Percentiles rank a stretch among this genome's conserved stretches.
Conservation (phyloP, 1,139 yeast species). For the Suhomyces taliae region DNA sequence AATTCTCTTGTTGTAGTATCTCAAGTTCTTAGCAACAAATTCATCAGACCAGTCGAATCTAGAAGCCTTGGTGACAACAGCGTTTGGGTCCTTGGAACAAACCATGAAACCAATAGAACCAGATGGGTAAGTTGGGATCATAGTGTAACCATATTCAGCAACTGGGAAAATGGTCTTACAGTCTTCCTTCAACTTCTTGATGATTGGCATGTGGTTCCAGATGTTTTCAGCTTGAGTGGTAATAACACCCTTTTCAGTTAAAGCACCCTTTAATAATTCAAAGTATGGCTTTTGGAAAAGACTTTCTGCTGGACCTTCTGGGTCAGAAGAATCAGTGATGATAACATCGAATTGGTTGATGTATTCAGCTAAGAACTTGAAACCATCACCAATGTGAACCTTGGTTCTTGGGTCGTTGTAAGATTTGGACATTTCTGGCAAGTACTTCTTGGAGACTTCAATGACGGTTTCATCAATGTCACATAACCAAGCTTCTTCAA, state of each 20-base stretch:
- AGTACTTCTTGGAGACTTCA: slow-evolving; percentile 73
- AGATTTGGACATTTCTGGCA: slow-evolving; percentile 81
- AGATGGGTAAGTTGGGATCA: slow-evolving; percentile 91
- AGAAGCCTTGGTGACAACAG: slow-evolving; percentile 64
- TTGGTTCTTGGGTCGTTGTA: slow-evolving; percentile 79
- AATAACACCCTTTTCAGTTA: slow-evolving; percentile 84
- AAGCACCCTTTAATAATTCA: slow-evolving; percentile 72
- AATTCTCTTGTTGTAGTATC: slow-evolving; percentile 75
- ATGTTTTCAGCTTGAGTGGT: slow-evolving; percentile 91
- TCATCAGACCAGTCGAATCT: slow-evolving; percentile 62
- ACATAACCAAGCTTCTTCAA: slow-evolving; percentile 84
- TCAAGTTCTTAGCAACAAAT: slow-evolving; percentile 64
- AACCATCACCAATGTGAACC: slow-evolving; percentile 87
- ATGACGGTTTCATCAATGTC: slow-evolving; percentile 93
- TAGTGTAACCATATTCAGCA: slow-evolving; percentile 83
- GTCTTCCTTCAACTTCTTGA: slow-evolving; percentile 70
- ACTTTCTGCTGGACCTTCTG: slow-evolving; percentile 94
- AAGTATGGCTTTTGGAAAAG: slow-evolving; percentile 87
- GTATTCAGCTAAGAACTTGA: slow-evolving; percentile 80
- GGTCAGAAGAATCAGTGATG: slow-evolving; percentile 92
- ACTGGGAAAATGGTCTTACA: slow-evolving; percentile 82
- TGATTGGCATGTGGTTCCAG: slow-evolving; percentile 82
- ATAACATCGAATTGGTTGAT: slow-evolving; percentile 78
- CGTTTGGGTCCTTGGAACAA: slow-evolving; percentile 70
- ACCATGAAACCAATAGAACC: slow-evolving; percentile 96